phyloP scores from a whole-genome alignment of 2,329 filamentous ascomycete genomes.

The Apiospora pterosperma region DNA sequence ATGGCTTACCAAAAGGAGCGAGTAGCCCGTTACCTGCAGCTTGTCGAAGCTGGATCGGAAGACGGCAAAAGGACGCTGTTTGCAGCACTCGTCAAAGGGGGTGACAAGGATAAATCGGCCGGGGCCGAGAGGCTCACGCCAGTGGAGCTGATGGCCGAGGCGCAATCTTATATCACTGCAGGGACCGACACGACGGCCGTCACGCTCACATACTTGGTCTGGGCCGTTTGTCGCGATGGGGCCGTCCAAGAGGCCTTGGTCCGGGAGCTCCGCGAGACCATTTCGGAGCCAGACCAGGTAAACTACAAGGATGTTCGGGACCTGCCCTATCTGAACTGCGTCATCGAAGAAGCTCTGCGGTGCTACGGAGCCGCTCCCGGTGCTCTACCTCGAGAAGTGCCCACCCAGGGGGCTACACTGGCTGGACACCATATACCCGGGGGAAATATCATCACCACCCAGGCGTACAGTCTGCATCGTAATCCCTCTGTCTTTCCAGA shows the following conservation, averaged over 20 bases:
- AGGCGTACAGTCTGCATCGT: background rate
- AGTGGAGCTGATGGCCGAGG: background rate
- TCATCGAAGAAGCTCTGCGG: constrained; percentile 43
- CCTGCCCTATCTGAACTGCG: constrained; percentile 36
- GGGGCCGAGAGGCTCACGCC: background rate
- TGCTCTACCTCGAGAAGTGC: background rate
- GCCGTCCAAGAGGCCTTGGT: constrained; percentile 26
- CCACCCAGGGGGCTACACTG: background rate
- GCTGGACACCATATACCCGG: background rate
- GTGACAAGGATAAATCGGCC: background rate
- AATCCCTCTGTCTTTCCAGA: background rate
- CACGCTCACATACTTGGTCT: constrained; percentile 45
- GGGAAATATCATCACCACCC: background rate
- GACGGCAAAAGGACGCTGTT: background rate
- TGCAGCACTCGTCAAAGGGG: background rate
- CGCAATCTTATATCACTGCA: constrained; percentile 29
- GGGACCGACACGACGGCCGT: constrained; percentile 50
- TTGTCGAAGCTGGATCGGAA: background rate
- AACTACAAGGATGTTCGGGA: constrained; percentile 28
- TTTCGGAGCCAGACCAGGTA: constrained; percentile 26
- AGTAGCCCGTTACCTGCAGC: background rate
- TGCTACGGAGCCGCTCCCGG: constrained; percentile 36
- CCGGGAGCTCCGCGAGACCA: constrained; percentile 32
- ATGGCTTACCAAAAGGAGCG: background rate
- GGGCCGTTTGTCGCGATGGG: constrained; percentile 30